These are phyloP conservation scores for Aphanomyces cochlioides DNA, from an alignment of 352 stramenopile species.

Conservation along the genomic window DNA sequence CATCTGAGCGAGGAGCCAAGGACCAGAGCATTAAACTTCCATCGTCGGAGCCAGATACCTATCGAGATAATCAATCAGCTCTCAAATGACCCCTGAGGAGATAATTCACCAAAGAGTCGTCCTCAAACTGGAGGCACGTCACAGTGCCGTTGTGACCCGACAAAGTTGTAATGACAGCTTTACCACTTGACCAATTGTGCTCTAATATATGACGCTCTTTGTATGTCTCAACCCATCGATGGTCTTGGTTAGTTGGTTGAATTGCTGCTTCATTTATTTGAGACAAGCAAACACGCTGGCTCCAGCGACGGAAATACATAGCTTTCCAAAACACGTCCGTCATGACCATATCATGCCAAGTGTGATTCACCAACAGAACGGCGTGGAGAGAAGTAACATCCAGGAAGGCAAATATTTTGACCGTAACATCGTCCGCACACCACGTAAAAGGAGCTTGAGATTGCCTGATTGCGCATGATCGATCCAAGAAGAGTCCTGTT, in stretches of 20 bases:
- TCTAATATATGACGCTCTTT: constrained; percentile 36
- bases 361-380: constrained; percentile 27
- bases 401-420: constrained; percentile 8
- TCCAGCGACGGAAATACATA: constrained; percentile 34
- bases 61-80: not conserved
- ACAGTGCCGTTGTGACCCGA: constrained; percentile 36
- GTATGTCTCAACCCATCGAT: constrained; percentile 31
- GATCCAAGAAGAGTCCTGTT: too few relatives aligned
- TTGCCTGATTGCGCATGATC: too few relatives aligned
- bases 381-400: not conserved
- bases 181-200: constrained; percentile 32
- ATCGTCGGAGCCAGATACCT: constrained; percentile 39
- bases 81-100: not conserved
- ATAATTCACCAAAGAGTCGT: constrained; percentile 25
- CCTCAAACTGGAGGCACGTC: constrained; percentile 37
- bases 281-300: not conserved
- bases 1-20: constrained; percentile 31
- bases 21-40: constrained; percentile 42
- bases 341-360: constrained; percentile 31
- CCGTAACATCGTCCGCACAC: not conserved
- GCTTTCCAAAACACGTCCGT: constrained; percentile 31
- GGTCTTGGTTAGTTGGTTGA: not conserved
- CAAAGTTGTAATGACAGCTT: constrained; percentile 36
- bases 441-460: not conserved
- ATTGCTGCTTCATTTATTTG: not conserved